Evolutionary conservation across 2,329 filamentous ascomycete species (phyloP), one percentile per base, ranked within the genome.

Genomic region (Alternaria sp.): DNA sequence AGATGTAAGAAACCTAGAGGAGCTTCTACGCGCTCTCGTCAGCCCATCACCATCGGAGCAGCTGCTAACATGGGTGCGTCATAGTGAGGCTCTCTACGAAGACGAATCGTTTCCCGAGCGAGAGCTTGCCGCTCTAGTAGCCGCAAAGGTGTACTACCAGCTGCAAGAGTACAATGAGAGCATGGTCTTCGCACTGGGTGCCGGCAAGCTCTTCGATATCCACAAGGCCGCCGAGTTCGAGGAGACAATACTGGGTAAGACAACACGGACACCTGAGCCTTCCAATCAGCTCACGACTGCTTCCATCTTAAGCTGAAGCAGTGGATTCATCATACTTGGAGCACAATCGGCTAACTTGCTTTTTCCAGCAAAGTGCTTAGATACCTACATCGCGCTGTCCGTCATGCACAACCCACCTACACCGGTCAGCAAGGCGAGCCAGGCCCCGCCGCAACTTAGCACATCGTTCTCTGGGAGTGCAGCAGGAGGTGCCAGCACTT

Each of bases 161-260:
- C 89, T 99, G 54, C 93, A 97, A 81, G 95, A 95, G 79, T 99
- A 99, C 84, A 95, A 97, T 78, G 95, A 99, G 83, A 97, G 94
- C 81, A 98, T 99, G 94, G 91, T 92, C 53, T 98, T 99, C 80
- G 95, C 95, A 65, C 88, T 99, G 46, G 94, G 93, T 60, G 94
- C 95, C 24, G 95, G 95, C 62, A 92, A 97, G 77, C 89, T 97
- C 51, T 97, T 99, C 85, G 92, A 96, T 82, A 87, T 98, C 67
- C 92, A 97, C 74, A 87, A 90, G 55, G 90, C 92, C 53, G 91
- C 93, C 80, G 95, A 99, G 83, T 99, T 97, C 75, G 95, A 99
- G 81, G 94, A 99, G 83, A 99, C 95, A 58, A 98, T 99, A 82
- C 94, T 98, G 79, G 94, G 86, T 87, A 80, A 73, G 82, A 78